phyloP scores from a whole-genome alignment of 2,329 filamentous ascomycete species.

The Colletotrichum lini region DNA sequence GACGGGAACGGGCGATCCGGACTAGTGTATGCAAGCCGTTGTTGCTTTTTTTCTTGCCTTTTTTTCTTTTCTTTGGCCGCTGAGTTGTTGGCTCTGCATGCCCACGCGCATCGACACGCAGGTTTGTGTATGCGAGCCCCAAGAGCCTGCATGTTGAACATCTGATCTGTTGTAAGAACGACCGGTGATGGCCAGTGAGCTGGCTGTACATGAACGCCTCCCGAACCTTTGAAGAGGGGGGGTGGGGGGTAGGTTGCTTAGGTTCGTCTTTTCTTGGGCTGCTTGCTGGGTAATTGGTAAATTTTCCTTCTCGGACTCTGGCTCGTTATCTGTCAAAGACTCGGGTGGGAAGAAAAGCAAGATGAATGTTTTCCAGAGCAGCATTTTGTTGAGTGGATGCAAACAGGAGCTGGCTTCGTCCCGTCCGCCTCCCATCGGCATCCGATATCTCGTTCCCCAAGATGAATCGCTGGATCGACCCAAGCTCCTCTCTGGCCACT shows the following conservation, averaged over 20 bases:
- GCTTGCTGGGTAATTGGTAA: no score
- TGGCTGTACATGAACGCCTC: not conserved
- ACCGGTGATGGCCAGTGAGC: not conserved
- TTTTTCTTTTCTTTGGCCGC: no score
- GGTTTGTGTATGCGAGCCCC: not conserved
- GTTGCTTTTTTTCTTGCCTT: not conserved
- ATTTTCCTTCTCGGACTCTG: not conserved
- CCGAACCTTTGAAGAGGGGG: no score
- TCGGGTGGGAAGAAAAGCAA: not conserved
- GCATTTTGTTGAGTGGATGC: not conserved
- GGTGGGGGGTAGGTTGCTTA: no score
- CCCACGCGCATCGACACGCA: not conserved
- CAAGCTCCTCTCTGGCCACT: not conserved
- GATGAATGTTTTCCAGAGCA: no score
- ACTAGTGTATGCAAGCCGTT: conserved; percentile 6
- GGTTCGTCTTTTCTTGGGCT: no score
- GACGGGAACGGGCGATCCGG: not conserved
- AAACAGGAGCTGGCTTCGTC: not conserved
- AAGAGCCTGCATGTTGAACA: not conserved
- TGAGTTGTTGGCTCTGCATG: not conserved
- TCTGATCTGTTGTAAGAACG: not conserved
- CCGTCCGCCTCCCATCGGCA: not conserved
- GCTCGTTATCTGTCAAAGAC: not conserved
- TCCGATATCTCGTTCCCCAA: not conserved
- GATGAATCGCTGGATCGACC: not conserved